Percentiles rank a stretch among this genome's conserved stretches.
Evolutionary conservation across 2,329 filamentous ascomycete genomes (phyloP).

Genomic region (Scopulariopsis brevicaulis): DNA sequence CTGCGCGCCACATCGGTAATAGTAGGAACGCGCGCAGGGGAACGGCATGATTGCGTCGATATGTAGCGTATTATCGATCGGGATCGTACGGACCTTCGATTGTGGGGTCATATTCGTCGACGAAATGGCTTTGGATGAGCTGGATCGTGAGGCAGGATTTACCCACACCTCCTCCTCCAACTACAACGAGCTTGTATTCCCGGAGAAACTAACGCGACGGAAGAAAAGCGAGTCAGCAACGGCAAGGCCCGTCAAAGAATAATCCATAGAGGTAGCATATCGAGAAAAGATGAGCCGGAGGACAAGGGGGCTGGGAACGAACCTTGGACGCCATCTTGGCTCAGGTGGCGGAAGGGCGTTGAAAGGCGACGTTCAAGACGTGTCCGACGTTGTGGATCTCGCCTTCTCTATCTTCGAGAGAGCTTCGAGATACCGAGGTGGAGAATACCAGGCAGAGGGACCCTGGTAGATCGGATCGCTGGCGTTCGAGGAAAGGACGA

Average conservation of each 20-base stretch:
- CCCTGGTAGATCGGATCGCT: neutral
- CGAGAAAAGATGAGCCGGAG: neutral
- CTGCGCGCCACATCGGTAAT: neutral
- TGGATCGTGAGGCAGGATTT: slow-evolving; percentile 99
- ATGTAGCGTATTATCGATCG: neutral
- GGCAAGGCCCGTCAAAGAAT: neutral
- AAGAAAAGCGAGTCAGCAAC: neutral
- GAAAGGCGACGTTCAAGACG: neutral
- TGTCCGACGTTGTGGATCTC: neutral
- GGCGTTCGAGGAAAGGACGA: neutral
- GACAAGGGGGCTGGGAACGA: neutral
- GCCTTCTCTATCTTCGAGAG: neutral
- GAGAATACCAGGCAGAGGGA: neutral
- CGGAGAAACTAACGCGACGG: slow-evolving; percentile 54
- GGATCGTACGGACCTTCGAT: slow-evolving; percentile 70
- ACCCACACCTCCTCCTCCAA: slow-evolving; percentile 95
- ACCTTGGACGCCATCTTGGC: slow-evolving; percentile 4
- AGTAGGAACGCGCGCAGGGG: neutral
- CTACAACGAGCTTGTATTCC: slow-evolving; percentile 94
- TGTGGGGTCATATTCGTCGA: slow-evolving; percentile 98
- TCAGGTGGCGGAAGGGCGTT: neutral
- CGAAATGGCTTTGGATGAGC: slow-evolving; percentile 91
- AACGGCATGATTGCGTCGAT: neutral
- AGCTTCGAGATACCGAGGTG: neutral
- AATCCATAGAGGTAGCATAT: neutral